phyloP scores from a whole-genome alignment of 768 basidiomycete genomes.

The Suillus clintonianus region DNA sequence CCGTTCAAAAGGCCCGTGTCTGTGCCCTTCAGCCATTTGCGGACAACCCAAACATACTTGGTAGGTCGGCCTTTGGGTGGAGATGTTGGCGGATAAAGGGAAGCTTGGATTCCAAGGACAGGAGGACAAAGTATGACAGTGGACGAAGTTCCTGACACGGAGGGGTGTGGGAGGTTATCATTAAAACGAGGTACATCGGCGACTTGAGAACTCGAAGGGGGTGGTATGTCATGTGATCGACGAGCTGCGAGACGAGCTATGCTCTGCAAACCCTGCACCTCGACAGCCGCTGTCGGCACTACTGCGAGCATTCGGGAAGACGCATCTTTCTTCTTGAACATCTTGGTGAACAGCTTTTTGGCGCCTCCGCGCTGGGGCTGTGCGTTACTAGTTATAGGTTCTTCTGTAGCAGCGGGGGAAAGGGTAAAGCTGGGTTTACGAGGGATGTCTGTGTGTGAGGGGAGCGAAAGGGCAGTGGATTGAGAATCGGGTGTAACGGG shows the following conservation, averaged over 20 bases:
- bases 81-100: constrained; percentile 50
- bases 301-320: constrained; percentile 17
- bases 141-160: constrained; percentile 11
- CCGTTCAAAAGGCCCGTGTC: constrained; percentile 48
- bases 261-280: constrained; percentile 6
- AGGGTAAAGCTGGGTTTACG: constrained; percentile 18
- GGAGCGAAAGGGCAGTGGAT: constrained; percentile 4
- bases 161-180: constrained; percentile 16
- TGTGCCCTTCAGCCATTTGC: constrained; percentile 70
- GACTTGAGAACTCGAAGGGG: constrained; percentile 6
- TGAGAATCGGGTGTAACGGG: constrained; percentile 11
- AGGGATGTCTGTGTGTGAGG: background rate
- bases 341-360: constrained; percentile 64
- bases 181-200: constrained; percentile 8
- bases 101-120: constrained; percentile 71
- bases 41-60: constrained; percentile 75
- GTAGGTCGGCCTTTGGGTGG: constrained; percentile 41
- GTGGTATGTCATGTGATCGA: constrained; percentile 19
- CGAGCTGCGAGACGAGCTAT: background rate
- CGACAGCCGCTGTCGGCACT: constrained; percentile 29
- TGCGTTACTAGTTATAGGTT: constrained; percentile 13
- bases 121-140: constrained; percentile 38
- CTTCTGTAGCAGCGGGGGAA: constrained; percentile 14
- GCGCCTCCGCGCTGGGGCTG: constrained; percentile 43
- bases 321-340: constrained; percentile 63